A percentile compares a stretch with the other conserved stretches of the same genome.
phyloP scores from a whole-genome alignment of 177 flowering plant genomes.

The Tripterygium wilfordii region DNA sequence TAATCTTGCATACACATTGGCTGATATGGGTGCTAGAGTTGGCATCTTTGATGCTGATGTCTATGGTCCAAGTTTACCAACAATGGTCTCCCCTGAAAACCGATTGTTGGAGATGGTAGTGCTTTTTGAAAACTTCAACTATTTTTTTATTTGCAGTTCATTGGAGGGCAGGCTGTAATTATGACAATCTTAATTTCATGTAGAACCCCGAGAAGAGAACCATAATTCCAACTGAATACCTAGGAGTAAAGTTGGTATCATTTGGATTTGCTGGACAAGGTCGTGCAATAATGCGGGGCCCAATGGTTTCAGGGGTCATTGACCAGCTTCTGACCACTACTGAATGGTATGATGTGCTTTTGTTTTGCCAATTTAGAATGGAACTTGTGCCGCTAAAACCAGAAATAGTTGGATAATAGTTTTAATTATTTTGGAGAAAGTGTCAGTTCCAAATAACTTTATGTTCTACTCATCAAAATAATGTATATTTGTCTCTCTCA shows the following conservation, averaged over 20 bases:
- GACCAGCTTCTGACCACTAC: constrained; percentile 87
- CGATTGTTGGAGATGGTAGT: constrained; percentile 83
- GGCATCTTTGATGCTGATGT: constrained; percentile 99
- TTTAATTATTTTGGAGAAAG: too few species aligned
- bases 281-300: constrained; percentile 98
- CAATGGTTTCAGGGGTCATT: constrained; percentile 99
- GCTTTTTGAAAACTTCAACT: constrained; percentile 1
- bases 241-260: constrained; percentile 93
- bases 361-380: too few species aligned
- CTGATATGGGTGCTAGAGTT: constrained; percentile 97
- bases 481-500: too few species aligned
- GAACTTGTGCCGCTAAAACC: too few species aligned
- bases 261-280: constrained; percentile 99
- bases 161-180: too few species aligned
- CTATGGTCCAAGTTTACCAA: constrained; percentile 97
- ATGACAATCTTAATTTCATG: constrained; percentile 23
- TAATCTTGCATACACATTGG: constrained; percentile 90
- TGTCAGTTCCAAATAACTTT: too few species aligned
- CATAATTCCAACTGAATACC: constrained; percentile 88
- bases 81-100: constrained; percentile 95
- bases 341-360: constrained; percentile 63
- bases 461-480: too few species aligned
- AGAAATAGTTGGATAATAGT: too few species aligned
- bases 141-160: too few species aligned
- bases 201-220: constrained; percentile 85